Evolutionary conservation across 805 yeast species (phyloP).

Genomic region (Suhomyces prunicola): DNA sequence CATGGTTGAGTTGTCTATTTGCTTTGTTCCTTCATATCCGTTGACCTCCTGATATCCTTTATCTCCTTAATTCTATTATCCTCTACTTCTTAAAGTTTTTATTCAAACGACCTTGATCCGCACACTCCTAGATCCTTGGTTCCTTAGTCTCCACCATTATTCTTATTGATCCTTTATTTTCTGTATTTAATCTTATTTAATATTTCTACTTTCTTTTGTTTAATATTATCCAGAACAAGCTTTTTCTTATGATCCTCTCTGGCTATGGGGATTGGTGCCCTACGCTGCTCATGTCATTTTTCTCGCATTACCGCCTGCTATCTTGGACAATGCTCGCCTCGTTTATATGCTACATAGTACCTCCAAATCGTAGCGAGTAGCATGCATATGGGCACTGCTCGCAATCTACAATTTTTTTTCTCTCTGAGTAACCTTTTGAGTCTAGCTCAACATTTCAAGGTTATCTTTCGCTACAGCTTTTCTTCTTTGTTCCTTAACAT

Average conservation of each 20-base stretch:
- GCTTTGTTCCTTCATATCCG: neutral
- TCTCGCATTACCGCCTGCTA: neutral
- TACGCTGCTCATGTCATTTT: neutral
- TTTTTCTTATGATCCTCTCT: neutral
- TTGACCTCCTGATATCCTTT: neutral
- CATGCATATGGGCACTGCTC: constrained; percentile 1
- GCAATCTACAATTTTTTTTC: neutral
- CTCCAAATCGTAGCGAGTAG: neutral
- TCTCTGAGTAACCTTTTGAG: neutral
- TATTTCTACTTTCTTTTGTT: neutral
- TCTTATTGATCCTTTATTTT: neutral
- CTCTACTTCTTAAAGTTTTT: neutral
- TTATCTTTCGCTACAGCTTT: neutral
- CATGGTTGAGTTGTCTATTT: neutral
- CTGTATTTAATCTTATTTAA: neutral
- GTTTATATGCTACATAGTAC: neutral
- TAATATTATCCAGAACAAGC: neutral
- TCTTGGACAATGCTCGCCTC: neutral
- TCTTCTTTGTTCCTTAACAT: neutral
- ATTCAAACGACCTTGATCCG: neutral
- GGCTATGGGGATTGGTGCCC: neutral
- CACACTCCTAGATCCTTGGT: neutral
- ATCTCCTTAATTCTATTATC: neutral
- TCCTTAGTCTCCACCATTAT: neutral
- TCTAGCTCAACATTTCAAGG: neutral